Base-by-base conservation (phyloP, 768 basidiomycete genomes). In the Holtermannia corniformis region DNA sequence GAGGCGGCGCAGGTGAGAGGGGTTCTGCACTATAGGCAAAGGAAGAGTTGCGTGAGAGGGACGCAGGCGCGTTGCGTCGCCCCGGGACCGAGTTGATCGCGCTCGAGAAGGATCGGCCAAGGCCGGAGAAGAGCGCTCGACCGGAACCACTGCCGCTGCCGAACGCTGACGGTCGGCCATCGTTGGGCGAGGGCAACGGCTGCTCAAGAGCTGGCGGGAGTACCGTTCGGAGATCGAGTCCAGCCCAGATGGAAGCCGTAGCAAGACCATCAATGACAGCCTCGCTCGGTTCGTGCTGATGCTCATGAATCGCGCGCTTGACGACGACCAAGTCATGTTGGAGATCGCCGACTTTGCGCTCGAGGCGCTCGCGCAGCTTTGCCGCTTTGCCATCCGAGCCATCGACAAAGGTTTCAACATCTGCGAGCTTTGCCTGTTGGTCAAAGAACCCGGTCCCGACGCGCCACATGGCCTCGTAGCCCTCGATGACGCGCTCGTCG, bases 391-490 rank as follows among this genome's bases (percentile, higher is more conserved):
- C 48, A 21, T n/a, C 25, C 11, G 4, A 5, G 16, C 32, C 48
- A 4, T 23, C n/a, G 7, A 16, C 5, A 5, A 24, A 12, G 4
- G 22, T 22, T 14, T 13, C 37, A 3, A n/a, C 40, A 41, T 50
- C 49, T 5, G 24, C 22, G 41, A 41, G 41, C 7, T 37, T 37
- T 37, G 37, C 20, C 5, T 16, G 40, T 14, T 7, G 47, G 2
- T 24, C 13, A 10, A 40, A 5, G 11, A 54, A n/a, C 13, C 45
- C 14, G 11, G 26, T 43, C 25, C 60, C 61, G 1, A 72, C 63
- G 20, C 64, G 57, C 28, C 70, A 57, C 16, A 72, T 42, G 3
- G 71, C 66, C 54, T 70, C 67, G 41, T 68, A 67, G 4, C 71
- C 71, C 4, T 58, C 50, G 26, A 60, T 61, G 0, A 68, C 61